These are phyloP conservation scores for Annulohypoxylon moriforme DNA, from an alignment of 495 filamentous ascomycete species.

Conservation along the genomic window DNA sequence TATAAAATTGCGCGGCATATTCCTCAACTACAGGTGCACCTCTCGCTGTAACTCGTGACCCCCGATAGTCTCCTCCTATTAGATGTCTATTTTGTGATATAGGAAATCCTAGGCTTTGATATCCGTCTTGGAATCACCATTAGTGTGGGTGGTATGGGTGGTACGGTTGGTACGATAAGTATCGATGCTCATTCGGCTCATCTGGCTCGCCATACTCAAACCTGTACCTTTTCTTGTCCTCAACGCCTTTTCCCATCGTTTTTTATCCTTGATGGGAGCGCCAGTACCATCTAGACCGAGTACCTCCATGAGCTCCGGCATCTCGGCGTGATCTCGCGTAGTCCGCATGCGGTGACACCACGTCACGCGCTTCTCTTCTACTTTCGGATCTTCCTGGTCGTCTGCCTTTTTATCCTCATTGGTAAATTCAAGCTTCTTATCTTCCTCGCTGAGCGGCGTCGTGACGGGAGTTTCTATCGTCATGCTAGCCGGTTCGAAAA, in stretches of 20 bases:
- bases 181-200: slow-evolving; percentile 50
- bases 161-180: slow-evolving; percentile 13
- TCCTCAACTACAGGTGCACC: not conserved
- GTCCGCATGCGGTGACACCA: slow-evolving; percentile 90
- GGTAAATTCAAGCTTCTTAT: slow-evolving; percentile 32
- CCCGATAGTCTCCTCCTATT: not conserved
- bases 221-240: slow-evolving; percentile 60
- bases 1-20: not conserved
- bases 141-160: slow-evolving; percentile 12
- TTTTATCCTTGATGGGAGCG: slow-evolving; percentile 51
- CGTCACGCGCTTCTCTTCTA: slow-evolving; percentile 67
- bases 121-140: slow-evolving; percentile 15
- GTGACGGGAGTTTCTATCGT: slow-evolving; percentile 48
- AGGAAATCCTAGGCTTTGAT: slow-evolving; percentile 14
- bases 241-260: slow-evolving; percentile 56
- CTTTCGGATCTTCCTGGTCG: slow-evolving; percentile 32
- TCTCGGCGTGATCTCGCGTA: slow-evolving; percentile 81
- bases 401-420: slow-evolving; percentile 42
- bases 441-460: slow-evolving; percentile 47
- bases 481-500: slow-evolving; percentile 68
- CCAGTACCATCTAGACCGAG: slow-evolving; percentile 67
- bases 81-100: not conserved
- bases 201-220: slow-evolving; percentile 56
- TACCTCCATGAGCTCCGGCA: slow-evolving; percentile 69
- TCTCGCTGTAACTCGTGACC: not conserved